These are phyloP conservation scores for Allium cepa DNA, from an alignment of 106 monocot genomes.

Conservation along the genomic window DNA sequence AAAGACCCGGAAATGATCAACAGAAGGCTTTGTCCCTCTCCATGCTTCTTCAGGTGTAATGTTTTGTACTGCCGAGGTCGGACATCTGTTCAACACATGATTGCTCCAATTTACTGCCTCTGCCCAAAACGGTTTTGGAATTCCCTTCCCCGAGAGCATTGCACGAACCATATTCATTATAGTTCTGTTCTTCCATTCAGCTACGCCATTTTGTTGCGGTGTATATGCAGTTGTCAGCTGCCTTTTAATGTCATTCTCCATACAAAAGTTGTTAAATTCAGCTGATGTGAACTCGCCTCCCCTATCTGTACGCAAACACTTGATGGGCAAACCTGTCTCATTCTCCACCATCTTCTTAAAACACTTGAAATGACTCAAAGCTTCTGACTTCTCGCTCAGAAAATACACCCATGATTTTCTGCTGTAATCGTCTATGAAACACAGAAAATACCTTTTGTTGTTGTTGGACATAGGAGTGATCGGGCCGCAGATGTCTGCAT, in stretches of 20 bases:
- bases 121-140: neutral
- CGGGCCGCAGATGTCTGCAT: neutral
- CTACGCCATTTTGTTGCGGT: no score
- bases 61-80: neutral
- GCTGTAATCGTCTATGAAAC: neutral
- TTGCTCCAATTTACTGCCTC: neutral
- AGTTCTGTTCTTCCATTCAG: no score
- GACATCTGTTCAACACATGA: neutral
- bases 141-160: neutral
- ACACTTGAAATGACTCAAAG: no score
- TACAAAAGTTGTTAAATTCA: no score
- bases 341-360: no score
- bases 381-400: no score
- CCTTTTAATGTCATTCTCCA: neutral
- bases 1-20: no score
- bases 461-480: neutral
- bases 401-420: no score
- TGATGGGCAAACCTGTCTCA: no score
- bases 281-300: no score
- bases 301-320: no score
- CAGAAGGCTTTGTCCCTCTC: no score
- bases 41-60: neutral
- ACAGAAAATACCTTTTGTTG: neutral
- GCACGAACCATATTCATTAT: neutral
- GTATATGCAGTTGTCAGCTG: neutral